Evolutionary conservation across 192 early-diverging fungal genomes (phyloP).

Genomic region (Paraglomus brasilianum): DNA sequence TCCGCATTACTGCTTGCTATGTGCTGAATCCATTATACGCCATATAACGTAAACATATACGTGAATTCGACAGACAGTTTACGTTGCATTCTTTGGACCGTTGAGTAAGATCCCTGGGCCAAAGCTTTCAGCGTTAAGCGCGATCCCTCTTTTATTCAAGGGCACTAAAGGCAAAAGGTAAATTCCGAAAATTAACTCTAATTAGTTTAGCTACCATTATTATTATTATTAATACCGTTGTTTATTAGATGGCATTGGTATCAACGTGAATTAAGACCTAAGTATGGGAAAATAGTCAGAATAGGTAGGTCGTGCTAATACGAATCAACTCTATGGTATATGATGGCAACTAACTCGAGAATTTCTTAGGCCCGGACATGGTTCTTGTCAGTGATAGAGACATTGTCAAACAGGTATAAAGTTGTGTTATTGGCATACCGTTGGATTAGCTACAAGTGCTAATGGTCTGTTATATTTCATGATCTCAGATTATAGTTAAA

Average conservation of each 20-base stretch:
- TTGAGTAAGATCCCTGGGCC: conserved; percentile 16
- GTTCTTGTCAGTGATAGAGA: too few species aligned
- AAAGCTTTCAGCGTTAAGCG: not conserved
- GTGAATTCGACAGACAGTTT: conserved; percentile 2
- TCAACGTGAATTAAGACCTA: conserved; percentile 14
- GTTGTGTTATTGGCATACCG: too few species aligned
- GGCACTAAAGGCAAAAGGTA: conserved; percentile 6
- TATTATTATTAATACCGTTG: not conserved
- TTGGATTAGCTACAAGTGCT: too few species aligned
- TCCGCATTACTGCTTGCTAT: too few species aligned
- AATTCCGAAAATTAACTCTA: not conserved
- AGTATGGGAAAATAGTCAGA: conserved; percentile 9
- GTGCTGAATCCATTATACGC: too few species aligned
- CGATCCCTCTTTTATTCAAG: not conserved
- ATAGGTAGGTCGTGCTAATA: not conserved
- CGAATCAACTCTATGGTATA: too few species aligned
- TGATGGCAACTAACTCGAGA: too few species aligned
- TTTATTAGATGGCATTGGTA: conserved; percentile 11
- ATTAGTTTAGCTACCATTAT: not conserved
- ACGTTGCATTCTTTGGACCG: conserved; percentile 11
- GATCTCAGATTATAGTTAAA: too few species aligned
- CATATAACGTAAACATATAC: too few species aligned
- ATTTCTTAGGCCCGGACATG: too few species aligned
- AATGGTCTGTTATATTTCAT: too few species aligned
- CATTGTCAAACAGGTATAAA: too few species aligned